Base-by-base conservation (phyloP, 192 early-diverging fungal species). In the Entomortierella chlamydospora region DNA sequence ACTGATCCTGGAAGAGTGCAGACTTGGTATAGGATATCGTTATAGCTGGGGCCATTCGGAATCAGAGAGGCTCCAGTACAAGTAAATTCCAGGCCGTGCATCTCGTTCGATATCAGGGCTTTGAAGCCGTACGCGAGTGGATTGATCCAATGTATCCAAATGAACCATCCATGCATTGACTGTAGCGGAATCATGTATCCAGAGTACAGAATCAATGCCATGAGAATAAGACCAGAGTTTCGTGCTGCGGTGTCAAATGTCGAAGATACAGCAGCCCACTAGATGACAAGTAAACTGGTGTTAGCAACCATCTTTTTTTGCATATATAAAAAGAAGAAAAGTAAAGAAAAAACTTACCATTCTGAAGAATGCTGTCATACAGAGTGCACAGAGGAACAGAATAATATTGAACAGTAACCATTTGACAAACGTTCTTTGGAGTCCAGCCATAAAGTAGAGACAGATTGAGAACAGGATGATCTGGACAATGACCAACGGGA, bases 1-100 rank as follows among this genome's bases (percentile, higher is more conserved):
- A 60, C 34, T 33, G 88, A 83, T 34, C 93, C 93, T 29, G 81
- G 83, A 81, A 91, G 82, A 6, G 90, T 92, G 80, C 93, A 94
- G 29, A 73, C 73, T 41, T 87, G 83, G 41, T 82, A 73, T 39
- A 62, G 51, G 57, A 81, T 29, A n/a, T 84, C 70, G 31, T 62
- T 82, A 53, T 87, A 84, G 15, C 37, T 68, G 13, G 61, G 68
- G 4, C 81, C 81, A 42, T 26, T 55, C 8, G 78, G 71, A 1
- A 70, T 64, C 79, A 83, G 63, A 60, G 31, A 37, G 26, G 68
- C 26, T 12, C 69, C 79, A n/a, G 73, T 41, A 23, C 84, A 87
- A 25, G 70, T 54, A 58, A 86, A 87, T 0, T 56, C 45, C 47
- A 88, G 65, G 6, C 89, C 91, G 2, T 61, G 61, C 73, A 92